Evolutionary conservation across 306 rosid genomes (phyloP), one percentile per base, ranked within the genome.

Genomic region (Sophora flavescens): DNA sequence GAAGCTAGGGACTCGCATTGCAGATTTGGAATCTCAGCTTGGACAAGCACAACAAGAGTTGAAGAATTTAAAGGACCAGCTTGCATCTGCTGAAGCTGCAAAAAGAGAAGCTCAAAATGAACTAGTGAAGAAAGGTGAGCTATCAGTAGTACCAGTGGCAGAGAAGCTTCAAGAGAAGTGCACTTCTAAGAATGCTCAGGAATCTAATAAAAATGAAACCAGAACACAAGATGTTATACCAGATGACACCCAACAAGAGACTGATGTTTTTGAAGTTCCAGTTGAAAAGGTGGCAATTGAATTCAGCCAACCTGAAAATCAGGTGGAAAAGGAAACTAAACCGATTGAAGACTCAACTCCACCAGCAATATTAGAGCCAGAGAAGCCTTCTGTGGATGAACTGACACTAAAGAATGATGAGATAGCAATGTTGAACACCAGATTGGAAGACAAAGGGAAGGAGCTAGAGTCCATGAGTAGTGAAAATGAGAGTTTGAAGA

Each of bases 1-100:
- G 84, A 93, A 93, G 83, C 88, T 93, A 61, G 97, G 97, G 64
- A 93, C 96, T 61, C 92, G 96, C 54, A 87, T 93, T 61, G 93
- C 97, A 33, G 94, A 90, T 78, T 82, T 93, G 79, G 97, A 93
- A 79, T 89, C 92, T 16, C 96, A 93, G 80, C 96, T 93, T 54
- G 94, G 94, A 33, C 96, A 93, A 63, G 97, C 97, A 36, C 97
- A 93, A 36, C 81, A 80, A 63, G 97, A 93, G 75, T 70, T 93
- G 74, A 85, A 75, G 79, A 54, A 44, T 52, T 53, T 93, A 22
- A 93, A 93, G 83, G 82, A 93, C 30, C 97, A 93, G 84, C 79
- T 93, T 77, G 88, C 82, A 71, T 89, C 96, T 53, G 96, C 96
- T 6, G 96, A 93, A 74, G 94, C 96, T 51, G 97, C 96, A 28